Percentiles rank a stretch among this genome's conserved stretches.
phyloP scores from a whole-genome alignment of 306 rosid species.

The Echinosophora koreensis region DNA sequence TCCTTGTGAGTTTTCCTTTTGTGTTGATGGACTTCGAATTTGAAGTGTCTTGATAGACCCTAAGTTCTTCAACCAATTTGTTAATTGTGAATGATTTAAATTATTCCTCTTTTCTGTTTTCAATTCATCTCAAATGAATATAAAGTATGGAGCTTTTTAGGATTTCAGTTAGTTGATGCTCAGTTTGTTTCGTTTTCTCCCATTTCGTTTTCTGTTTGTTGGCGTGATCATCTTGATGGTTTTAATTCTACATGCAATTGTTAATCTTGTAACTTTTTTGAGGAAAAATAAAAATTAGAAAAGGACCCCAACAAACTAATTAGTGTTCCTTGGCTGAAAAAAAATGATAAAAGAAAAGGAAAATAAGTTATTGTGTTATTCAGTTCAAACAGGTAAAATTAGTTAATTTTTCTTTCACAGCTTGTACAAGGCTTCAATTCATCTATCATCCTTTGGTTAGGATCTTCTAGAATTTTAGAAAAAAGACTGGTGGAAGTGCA shows the following conservation, averaged over 20 bases:
- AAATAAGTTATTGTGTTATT: background rate
- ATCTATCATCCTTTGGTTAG: background rate
- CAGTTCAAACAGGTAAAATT: background rate
- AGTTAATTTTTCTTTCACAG: slow-evolving; percentile 18
- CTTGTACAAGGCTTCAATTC: slow-evolving; percentile 5
- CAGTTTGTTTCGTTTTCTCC: no score
- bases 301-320: slow-evolving; percentile 4
- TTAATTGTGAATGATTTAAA: no score
- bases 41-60: no score
- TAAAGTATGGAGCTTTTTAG: no score
- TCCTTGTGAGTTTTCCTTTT: no score
- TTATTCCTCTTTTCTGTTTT: no score
- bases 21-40: no score
- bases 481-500: background rate
- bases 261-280: background rate
- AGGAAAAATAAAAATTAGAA: background rate
- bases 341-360: background rate
- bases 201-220: background rate
- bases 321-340: background rate
- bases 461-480: background rate
- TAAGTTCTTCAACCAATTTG: no score
- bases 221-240: slow-evolving; percentile 12
- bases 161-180: no score
- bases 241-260: slow-evolving; percentile 15
- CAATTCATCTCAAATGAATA: no score